Conservation (phyloP, 2,329 filamentous ascomycete genomes). For the Ascocoryne sarcoides region DNA sequence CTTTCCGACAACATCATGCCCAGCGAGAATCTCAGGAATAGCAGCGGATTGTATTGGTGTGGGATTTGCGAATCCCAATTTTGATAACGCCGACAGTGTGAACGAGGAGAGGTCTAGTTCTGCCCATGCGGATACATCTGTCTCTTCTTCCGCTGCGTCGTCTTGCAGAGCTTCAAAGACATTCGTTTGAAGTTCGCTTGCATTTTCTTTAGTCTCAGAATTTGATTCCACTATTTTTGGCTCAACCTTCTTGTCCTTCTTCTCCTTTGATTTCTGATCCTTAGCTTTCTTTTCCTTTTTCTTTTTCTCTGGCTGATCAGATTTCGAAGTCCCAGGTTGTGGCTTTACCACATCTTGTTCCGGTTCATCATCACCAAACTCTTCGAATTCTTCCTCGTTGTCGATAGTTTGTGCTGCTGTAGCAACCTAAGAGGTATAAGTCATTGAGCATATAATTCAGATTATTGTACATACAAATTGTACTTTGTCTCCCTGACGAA, state of each 20-base stretch:
- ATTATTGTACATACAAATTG: constrained; percentile 41
- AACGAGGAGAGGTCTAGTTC: constrained; percentile 63
- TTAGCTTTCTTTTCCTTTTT: constrained; percentile 20
- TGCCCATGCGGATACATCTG: constrained; percentile 73
- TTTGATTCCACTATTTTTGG: constrained; percentile 21
- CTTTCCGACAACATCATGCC: constrained; percentile 90
- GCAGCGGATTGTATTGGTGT: constrained; percentile 72
- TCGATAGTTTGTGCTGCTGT: constrained; percentile 14
- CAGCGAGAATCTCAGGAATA: constrained; percentile 74
- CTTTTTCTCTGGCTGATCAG: constrained; percentile 21
- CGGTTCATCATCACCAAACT: constrained; percentile 42
- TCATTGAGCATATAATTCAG: neutral
- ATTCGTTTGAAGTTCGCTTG: constrained; percentile 23
- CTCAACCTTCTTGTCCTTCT: constrained; percentile 28
- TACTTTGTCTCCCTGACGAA: constrained; percentile 52
- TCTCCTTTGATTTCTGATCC: constrained; percentile 14
- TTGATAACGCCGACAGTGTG: constrained; percentile 65
- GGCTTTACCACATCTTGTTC: constrained; percentile 27
- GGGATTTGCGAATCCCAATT: constrained; percentile 70
- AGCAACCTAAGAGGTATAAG: constrained; percentile 21
- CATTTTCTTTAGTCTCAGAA: constrained; percentile 23
- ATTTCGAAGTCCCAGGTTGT: constrained; percentile 8
- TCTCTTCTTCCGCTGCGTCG: constrained; percentile 47
- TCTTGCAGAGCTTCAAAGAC: constrained; percentile 38
- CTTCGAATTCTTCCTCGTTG: neutral